Base-by-base conservation (phyloP, 345 rosid species). In the Alliaria petiolata region DNA sequence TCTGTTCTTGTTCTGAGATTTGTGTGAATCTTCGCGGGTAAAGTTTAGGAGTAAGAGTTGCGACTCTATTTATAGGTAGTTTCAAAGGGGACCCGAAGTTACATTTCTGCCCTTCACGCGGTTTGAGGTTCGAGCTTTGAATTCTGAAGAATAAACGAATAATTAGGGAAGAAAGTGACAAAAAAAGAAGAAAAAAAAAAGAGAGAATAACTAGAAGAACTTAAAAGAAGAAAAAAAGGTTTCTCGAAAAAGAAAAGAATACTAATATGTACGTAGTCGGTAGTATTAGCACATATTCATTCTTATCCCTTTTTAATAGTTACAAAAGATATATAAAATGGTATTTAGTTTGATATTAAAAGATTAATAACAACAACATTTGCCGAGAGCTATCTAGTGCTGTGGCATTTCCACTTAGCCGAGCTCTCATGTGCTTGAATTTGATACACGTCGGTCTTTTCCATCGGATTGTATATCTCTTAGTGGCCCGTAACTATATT, bases 131-230 rank as follows among this genome's bases (percentile, higher is more conserved):
- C 16, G 39, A 50, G 22, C 15, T 33, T 55, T 57, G 52, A 20
- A 33, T 44, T 44, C 22, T 14, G 55, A 69, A 68, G 72, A 56
- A 69, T 56, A 56, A 45, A 45, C 36, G 73, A 69, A 69, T 45
- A 43, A 46, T 56, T 20, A 16, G 26, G 25, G 60, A 43, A 34
- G 14, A 33, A 68, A 14, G 16, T 44, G 26, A 69, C 42, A n/a
- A n/a, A n/a, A n/a, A n/a, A n/a, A n/a, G n/a, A n/a, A n/a, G n/a
- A n/a, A n/a, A n/a, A 25, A 12, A 52, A 36, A 36, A 4, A 25
- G 3, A 40, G 31, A 42, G 28, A 69, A 57, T 57, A 44, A 10
- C 4, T 43, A n/a, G n/a, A n/a, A 15, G 13, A 39, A 58, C 12
- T 15, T 54, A 7, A 10, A 62, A 45, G 53, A 35, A n/a, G n/a